Evolutionary conservation across 2,329 filamentous ascomycete genomes (phyloP).

Genomic region (Chaetomium sp.): DNA sequence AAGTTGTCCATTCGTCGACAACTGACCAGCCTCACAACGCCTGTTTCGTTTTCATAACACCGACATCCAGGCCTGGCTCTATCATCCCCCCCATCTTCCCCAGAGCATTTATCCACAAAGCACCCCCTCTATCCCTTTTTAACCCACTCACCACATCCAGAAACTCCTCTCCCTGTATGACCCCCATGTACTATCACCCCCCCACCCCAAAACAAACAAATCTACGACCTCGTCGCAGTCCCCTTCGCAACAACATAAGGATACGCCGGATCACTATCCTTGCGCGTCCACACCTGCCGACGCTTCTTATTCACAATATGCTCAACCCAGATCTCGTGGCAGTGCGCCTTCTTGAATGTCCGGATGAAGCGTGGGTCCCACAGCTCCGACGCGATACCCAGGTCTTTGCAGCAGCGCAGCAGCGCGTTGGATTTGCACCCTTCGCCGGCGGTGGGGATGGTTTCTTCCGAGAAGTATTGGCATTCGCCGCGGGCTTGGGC

Average conservation of each 20-base stretch:
- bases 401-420: slow-evolving; percentile 97
- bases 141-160: not conserved
- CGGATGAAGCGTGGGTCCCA: slow-evolving; percentile 94
- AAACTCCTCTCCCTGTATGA: not conserved
- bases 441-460: slow-evolving; percentile 89
- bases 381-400: slow-evolving; percentile 88
- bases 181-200: not conserved
- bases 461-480: slow-evolving; percentile 83
- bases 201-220: too few species aligned
- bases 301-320: slow-evolving; percentile 81
- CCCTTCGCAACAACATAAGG: slow-evolving; percentile 35
- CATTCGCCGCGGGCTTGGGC: slow-evolving; percentile 92
- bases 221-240: slow-evolving; percentile 29
- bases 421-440: slow-evolving; percentile 97
- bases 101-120: too few species aligned
- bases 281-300: slow-evolving; percentile 79
- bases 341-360: slow-evolving; percentile 67
- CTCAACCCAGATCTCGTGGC: slow-evolving; percentile 83
- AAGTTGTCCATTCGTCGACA: not conserved
- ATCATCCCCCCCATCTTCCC: not conserved
- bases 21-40: not conserved
- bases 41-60: not conserved
- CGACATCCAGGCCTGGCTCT: not conserved
- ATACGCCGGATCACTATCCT: slow-evolving; percentile 67
- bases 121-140: not conserved